phyloP scores from a whole-genome alignment of 768 basidiomycete species.

The Lentinula sp. region DNA sequence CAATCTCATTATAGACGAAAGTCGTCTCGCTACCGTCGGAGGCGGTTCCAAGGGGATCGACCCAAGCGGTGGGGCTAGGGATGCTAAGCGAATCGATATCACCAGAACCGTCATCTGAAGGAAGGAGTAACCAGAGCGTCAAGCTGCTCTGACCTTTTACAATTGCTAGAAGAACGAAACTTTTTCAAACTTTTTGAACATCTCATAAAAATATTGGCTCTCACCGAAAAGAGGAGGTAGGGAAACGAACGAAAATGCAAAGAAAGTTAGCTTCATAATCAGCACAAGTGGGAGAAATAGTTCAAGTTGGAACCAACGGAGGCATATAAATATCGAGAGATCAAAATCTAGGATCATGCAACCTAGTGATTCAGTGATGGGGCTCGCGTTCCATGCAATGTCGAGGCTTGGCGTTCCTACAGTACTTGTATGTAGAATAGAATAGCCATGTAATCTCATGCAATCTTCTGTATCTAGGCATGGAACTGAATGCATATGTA shows the following conservation, averaged over 20 bases:
- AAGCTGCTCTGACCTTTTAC: background rate
- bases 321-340: background rate
- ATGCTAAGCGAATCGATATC: background rate
- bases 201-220: background rate
- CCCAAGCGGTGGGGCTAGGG: background rate
- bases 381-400: too few relatives aligned
- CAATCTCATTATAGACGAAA: background rate
- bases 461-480: too few relatives aligned
- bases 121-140: background rate
- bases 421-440: too few relatives aligned
- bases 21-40: slow-evolving; percentile 1
- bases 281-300: background rate
- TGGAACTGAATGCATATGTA: too few relatives aligned
- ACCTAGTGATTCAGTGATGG: too few relatives aligned
- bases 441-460: too few relatives aligned
- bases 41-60: background rate
- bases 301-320: background rate
- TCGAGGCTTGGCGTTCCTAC: too few relatives aligned
- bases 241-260: background rate
- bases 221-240: background rate
- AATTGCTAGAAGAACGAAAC: background rate
- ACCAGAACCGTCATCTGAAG: background rate
- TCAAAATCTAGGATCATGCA: too few relatives aligned
- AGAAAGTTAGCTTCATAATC: background rate
- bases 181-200: background rate